Percentiles rank a stretch among this genome's conserved stretches.
Evolutionary conservation across 2,329 filamentous ascomycete genomes (phyloP).

Genomic region (Clathrospora elynae): DNA sequence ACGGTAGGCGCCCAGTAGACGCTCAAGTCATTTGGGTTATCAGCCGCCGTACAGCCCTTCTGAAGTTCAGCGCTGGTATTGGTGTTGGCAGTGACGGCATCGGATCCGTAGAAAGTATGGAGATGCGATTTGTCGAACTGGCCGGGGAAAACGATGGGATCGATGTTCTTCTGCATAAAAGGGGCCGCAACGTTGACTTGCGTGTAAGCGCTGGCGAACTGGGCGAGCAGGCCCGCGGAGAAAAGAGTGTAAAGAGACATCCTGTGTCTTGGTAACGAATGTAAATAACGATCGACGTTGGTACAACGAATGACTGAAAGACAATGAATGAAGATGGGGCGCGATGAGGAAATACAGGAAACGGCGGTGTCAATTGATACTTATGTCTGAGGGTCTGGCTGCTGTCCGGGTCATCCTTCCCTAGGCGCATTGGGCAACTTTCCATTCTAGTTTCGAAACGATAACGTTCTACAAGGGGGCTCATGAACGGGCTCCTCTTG

Average conservation of each 20-base stretch:
- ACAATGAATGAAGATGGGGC: conserved; percentile 13
- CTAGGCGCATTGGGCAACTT: neutral
- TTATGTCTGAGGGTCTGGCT: conserved; percentile 10
- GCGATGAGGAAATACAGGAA: conserved; percentile 4
- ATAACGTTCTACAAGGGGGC: conserved; percentile 5
- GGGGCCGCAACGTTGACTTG: conserved; percentile 39
- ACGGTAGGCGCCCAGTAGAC: conserved; percentile 56
- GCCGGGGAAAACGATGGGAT: conserved; percentile 52
- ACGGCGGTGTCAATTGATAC: conserved; percentile 2
- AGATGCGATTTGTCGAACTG: conserved; percentile 50
- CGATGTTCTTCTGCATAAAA: conserved; percentile 55
- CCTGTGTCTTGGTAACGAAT: conserved; percentile 31
- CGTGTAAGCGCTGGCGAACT: conserved; percentile 41
- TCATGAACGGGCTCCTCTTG: no score
- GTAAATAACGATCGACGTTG: conserved; percentile 14
- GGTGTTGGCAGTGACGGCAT: conserved; percentile 49
- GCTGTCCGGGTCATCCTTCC: conserved; percentile 3
- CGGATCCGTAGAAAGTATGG: conserved; percentile 55
- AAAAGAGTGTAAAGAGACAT: conserved; percentile 41
- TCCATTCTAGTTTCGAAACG: conserved; percentile 9
- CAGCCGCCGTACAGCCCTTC: conserved; percentile 52
- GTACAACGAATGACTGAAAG: conserved; percentile 2
- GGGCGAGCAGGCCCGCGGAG: conserved; percentile 33
- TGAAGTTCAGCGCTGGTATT: conserved; percentile 49
- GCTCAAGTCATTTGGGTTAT: conserved; percentile 56